Base-by-base conservation (phyloP, 495 filamentous ascomycete species). In the Cryomyces antarcticus region DNA sequence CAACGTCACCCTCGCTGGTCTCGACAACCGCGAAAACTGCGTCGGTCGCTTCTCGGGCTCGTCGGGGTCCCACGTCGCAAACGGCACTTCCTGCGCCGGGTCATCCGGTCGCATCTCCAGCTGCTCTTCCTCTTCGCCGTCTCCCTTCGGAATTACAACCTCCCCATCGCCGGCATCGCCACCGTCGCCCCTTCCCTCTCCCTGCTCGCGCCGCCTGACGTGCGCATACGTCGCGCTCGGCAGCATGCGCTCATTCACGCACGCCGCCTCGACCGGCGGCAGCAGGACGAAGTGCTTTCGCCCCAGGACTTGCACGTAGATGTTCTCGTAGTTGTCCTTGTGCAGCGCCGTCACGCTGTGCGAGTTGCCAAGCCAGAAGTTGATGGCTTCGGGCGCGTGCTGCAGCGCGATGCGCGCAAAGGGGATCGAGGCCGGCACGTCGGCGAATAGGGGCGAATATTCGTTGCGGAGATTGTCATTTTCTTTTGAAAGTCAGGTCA, bases 301-400 rank as follows among this genome's bases (percentile, higher is more conserved):
- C 0, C 81, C 81, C 6, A 70, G 55, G 31, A 86, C 57, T 47
- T 83, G 78, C 5, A 78, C 74, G 59, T 84, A 87, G 2, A 87
- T 64, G 57, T 86, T 87, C 56, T 87, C 79, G 54, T 85, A 85
- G 56, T 75, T 73, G 60, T 87, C 81, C 48, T 73, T 76, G 58
- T 87, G 81, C 43, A 86, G 56, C 3, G 78, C 69, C 0, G 80
- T 82, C 1, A 64, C 61, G 38, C 73, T 78, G 10, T 55, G 55
- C 11, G 66, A 69, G 59, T 77, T 78, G 37, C 81, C 81, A 47
- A 87, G 71, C 81, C 81, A 87, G 47, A 87, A 58, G 53, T 87
- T 87, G 47, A 80, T 69, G 12, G 81, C 80, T 37, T 86, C 80
- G 0, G 80, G 75, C 1, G 49, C 40, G 33, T 62, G 52, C 13